Evolutionary conservation across 306 rosid species (phyloP), one percentile per base, ranked within the genome.

Genomic region (Ceratonia siliqua): DNA sequence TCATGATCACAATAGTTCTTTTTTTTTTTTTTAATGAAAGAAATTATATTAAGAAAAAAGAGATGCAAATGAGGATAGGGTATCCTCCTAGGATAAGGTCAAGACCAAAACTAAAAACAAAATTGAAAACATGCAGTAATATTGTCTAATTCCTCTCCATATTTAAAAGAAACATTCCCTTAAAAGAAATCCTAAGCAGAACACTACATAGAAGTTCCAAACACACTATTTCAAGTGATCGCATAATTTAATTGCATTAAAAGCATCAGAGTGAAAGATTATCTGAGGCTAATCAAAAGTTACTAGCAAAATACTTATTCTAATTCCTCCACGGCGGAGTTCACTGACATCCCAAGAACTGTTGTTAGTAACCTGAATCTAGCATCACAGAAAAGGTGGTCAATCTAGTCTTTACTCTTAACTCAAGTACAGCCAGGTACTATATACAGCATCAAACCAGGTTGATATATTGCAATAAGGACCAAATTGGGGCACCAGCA

Each of bases 311-410:
- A 1, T 54, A 10, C 59, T 53, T 54, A 28, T 4, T 28, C 32
- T 24, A 54, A 8, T 54, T 24, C 61, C 61, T 1, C 3, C n/a
- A 22, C 1, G 0, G 3, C 61, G 4, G 54, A 45, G 56, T 41
- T 20, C 14, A 33, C 8, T 49, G 45, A 43, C 41, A 59, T 71
- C 41, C 42, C 42, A 49, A 64, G 76, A 24, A 70, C 56, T 55
- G 21, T 15, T 2, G 39, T 12, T 53, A 55, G 63, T 24, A 42
- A 53, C 52, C 17, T 65, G 35, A 63, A 45, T 68, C 77, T 9
- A 24, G 17, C 30, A 14, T 30, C 11, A 20, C 18, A 5, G 14
- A 10, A 62, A 4, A 12, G 15, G 5, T 41, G 39, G 59, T 58
- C 27, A 49, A 7, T 59, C 32, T 10, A 61, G 18, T 62, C 14